Conservation (phyloP, 2,329 filamentous ascomycete species). For the Aspergillus ochraceoroseus region DNA sequence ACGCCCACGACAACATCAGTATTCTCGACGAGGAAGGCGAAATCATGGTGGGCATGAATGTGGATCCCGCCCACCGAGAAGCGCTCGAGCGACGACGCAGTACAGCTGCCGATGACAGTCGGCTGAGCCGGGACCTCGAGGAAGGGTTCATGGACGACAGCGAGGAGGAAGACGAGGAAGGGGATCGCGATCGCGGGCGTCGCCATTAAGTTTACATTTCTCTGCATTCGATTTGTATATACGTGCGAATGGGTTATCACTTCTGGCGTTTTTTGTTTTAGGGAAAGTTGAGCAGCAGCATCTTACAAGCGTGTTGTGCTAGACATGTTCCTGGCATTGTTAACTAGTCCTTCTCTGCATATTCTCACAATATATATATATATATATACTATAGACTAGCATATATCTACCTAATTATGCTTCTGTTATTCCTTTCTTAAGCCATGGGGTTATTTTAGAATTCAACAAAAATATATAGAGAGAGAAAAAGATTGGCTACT, state of each 20-base stretch:
- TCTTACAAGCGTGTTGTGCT: too few species aligned
- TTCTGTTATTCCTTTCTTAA: too few species aligned
- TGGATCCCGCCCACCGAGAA: constrained; percentile 47
- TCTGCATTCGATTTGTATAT: constrained; percentile 1
- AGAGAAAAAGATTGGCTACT: too few species aligned
- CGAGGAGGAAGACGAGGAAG: constrained; percentile 50
- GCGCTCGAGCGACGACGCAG: constrained; percentile 43
- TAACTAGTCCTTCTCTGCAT: too few species aligned
- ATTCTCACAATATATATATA: too few species aligned
- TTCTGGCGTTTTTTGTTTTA: constrained; percentile 3
- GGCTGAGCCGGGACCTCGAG: constrained; percentile 75
- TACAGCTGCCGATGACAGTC: constrained; percentile 43
- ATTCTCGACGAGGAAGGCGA: constrained; percentile 64
- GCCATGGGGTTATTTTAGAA: too few species aligned
- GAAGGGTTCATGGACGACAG: constrained; percentile 70
- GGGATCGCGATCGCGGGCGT: constrained; percentile 22
- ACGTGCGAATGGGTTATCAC: background rate
- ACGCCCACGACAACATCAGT: constrained; percentile 53
- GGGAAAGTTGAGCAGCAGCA: background rate
- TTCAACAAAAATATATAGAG: too few species aligned
- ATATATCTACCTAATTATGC: too few species aligned
- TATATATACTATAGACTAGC: too few species aligned
- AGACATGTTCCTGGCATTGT: too few species aligned
- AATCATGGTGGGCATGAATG: constrained; percentile 49
- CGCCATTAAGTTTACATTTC: constrained; percentile 15